Evolutionary conservation across 768 basidiomycete genomes (phyloP).

Genomic region (Chlorophyllum brunneum): DNA sequence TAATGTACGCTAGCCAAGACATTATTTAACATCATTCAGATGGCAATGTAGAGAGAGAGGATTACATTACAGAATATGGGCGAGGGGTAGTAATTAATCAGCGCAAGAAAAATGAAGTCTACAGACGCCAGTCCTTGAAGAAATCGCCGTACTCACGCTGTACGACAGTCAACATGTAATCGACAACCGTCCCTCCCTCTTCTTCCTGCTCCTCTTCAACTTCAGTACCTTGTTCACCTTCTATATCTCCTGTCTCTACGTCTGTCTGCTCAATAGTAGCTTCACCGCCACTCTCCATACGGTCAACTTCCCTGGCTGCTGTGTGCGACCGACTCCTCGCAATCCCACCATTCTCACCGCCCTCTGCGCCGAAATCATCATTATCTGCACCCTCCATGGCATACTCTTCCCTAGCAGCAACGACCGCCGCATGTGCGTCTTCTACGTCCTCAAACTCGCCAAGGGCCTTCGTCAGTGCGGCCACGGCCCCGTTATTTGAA

Average conservation of each 20-base stretch:
- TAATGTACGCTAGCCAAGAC: background rate
- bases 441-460: constrained; percentile 87
- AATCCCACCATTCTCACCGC: constrained; percentile 12
- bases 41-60: background rate
- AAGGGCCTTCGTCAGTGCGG: constrained; percentile 66
- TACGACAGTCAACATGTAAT: constrained; percentile 79
- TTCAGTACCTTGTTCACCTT: constrained; percentile 22
- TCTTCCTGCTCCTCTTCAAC: constrained; percentile 42
- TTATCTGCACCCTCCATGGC: constrained; percentile 75
- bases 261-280: constrained; percentile 25
- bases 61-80: background rate
- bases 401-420: constrained; percentile 72
- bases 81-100: background rate
- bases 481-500: constrained; percentile 18
- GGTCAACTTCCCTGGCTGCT: background rate
- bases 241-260: constrained; percentile 23
- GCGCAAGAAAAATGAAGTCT: constrained; percentile 15
- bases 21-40: background rate
- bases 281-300: constrained; percentile 2
- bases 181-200: constrained; percentile 72
- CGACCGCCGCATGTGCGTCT: constrained; percentile 75
- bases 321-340: constrained; percentile 1
- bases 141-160: constrained; percentile 53
- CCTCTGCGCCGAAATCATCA: constrained; percentile 59
- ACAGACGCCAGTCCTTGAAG: constrained; percentile 72